Percentiles rank a stretch among this genome's conserved stretches.
Conservation (phyloP, 306 rosid genomes). For the Boehmeria nivea region DNA sequence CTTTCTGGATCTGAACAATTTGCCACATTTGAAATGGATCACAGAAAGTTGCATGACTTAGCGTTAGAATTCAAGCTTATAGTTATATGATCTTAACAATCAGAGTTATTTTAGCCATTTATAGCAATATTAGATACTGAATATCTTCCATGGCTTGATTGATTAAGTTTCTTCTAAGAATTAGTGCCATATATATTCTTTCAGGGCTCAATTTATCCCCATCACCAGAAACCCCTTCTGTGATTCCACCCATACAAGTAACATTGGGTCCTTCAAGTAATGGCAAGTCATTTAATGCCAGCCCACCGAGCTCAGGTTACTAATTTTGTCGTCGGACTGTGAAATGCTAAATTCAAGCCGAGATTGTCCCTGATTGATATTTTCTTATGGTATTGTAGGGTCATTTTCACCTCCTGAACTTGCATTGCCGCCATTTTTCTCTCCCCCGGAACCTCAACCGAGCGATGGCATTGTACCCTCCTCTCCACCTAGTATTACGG, state of each 20-base stretch:
- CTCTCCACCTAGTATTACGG: slow-evolving; percentile 33
- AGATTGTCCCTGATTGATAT: no score
- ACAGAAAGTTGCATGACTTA: not conserved
- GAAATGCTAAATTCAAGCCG: slow-evolving; percentile 13
- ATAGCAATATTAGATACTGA: no score
- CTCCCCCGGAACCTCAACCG: slow-evolving; percentile 36
- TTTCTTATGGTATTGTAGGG: no score
- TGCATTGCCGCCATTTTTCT: slow-evolving; percentile 39
- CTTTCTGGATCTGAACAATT: slow-evolving; percentile 15
- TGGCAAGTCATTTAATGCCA: slow-evolving; percentile 33
- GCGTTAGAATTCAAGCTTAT: slow-evolving; percentile 2
- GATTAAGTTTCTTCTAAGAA: no score
- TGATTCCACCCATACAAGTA: slow-evolving; percentile 38
- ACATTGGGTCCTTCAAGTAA: slow-evolving; percentile 29
- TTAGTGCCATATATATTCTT: slow-evolving; percentile 21
- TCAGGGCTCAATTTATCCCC: slow-evolving; percentile 48
- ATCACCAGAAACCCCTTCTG: slow-evolving; percentile 39
- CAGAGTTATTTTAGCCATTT: no score
- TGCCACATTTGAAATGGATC: not conserved
- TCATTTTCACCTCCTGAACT: slow-evolving; percentile 37
- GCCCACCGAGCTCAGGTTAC: slow-evolving; percentile 34
- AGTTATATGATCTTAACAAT: no score
- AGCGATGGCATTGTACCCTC: slow-evolving; percentile 37
- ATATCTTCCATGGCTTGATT: no score
- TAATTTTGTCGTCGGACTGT: not conserved